Percentiles rank a stretch among this genome's conserved stretches.
phyloP scores from a whole-genome alignment of 495 filamentous ascomycete genomes.

The Platismatia glauca region DNA sequence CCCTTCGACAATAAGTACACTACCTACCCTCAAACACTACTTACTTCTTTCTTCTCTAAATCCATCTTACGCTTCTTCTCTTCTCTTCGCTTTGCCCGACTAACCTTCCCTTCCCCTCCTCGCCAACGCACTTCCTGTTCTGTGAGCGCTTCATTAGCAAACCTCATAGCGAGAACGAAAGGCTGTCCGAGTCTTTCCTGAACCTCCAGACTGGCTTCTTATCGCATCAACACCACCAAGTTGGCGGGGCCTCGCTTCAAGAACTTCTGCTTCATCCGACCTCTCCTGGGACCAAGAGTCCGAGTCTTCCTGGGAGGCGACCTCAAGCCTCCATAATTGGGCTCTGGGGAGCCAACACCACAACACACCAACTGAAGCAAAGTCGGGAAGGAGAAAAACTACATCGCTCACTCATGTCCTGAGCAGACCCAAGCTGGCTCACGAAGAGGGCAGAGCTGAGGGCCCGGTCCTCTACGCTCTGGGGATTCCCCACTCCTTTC shows the following conservation, averaged over 20 bases:
- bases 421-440: constrained; percentile 12
- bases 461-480: constrained; percentile 17
- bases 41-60: background rate
- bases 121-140: background rate
- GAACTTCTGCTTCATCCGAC: constrained; percentile 75
- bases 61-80: background rate
- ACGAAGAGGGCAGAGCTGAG: constrained; percentile 12
- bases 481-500: constrained; percentile 3
- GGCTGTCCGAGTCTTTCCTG: constrained; percentile 21
- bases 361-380: constrained; percentile 12
- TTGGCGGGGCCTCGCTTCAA: constrained; percentile 84
- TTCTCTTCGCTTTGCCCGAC: background rate
- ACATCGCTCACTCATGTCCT: background rate
- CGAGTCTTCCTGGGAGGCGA: constrained; percentile 93
- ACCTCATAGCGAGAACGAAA: constrained; percentile 18
- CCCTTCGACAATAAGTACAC: background rate
- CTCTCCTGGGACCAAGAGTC: constrained; percentile 82
- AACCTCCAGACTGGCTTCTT: constrained; percentile 24
- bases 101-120: background rate
- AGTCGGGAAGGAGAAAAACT: constrained; percentile 6
- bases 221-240: constrained; percentile 59
- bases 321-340: constrained; percentile 96
- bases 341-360: constrained; percentile 29
- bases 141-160: background rate
- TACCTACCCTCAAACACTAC: background rate